Evolutionary conservation across 2,329 filamentous ascomycete species (phyloP), one percentile per base, ranked within the genome.

Genomic region (Periconia sp.): DNA sequence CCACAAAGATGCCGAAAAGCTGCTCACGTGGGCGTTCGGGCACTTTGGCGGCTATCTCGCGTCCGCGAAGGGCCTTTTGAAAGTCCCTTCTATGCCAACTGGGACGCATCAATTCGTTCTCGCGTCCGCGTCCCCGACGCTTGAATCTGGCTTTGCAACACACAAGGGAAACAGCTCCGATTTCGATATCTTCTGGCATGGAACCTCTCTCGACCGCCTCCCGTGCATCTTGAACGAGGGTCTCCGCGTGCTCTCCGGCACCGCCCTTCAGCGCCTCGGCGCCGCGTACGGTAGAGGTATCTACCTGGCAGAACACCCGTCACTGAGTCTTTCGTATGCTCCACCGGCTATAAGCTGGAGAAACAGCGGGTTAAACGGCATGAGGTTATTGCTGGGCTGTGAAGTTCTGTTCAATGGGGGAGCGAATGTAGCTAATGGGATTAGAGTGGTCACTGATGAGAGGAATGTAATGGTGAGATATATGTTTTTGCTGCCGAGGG

Each of bases 61-160:
- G 2, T 63, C 64, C 7, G 66, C 70, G 17, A 59, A 55, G 2
- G 65, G 66, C 1, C 45, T 59, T 1, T 57, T 63, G 43, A 62
- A 59, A 20, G 65, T 73, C 14, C 69, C 68, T 2, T 62, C 61
- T 5, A 47, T 73, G 18, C 61, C 68, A 0, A 41, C 45, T 6
- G 65, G 68, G 11, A 63, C 64, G 1, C 68, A 68, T 49, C 70
- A 73, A 51, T 73, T 72, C 45, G 47, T 73, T 9, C 60, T 73
- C 2, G 63, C 67, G 3, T 71, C 65, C 49, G 64, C 63, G 1
- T 59, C 50, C 45, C 68, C 70, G 2, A 53, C 43, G 27, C 55
- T 68, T 2, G 70, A 73, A 57, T 50, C 17, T 13, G 35, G 40
- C 0, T 72, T 67, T 42, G 45, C 59, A 1, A n/a, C 18, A 13